A percentile compares a stretch with the other conserved stretches of the same genome.
phyloP scores from a whole-genome alignment of 129 eudicot species.

The Flaveria bidentis region DNA sequence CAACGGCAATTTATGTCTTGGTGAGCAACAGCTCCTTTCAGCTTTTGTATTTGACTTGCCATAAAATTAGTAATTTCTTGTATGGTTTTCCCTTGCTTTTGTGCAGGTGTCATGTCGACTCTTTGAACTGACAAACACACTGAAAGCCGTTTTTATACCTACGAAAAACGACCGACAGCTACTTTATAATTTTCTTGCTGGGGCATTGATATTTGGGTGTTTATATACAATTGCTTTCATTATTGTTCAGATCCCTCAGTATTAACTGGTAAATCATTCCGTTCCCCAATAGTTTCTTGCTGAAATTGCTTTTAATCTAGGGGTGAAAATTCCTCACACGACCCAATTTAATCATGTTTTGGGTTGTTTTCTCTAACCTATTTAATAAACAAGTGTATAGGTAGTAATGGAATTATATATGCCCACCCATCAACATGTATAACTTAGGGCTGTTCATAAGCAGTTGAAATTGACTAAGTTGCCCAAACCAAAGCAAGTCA shows the following conservation, averaged over 20 bases:
- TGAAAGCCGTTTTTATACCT: constrained; percentile 79
- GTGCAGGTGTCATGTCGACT: constrained; percentile 74
- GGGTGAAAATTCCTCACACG: neutral
- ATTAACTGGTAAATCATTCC: constrained; percentile 46
- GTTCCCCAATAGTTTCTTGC: neutral
- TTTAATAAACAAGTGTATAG: neutral
- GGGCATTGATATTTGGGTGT: constrained; percentile 61
- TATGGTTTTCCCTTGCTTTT: neutral
- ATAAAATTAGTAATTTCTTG: constrained; percentile 9
- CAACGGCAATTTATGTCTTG: constrained; percentile 78
- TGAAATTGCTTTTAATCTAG: neutral
- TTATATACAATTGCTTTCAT: constrained; percentile 71
- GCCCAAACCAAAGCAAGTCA: neutral
- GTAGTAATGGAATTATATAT: neutral
- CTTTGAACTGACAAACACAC: constrained; percentile 81
- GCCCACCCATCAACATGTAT: neutral
- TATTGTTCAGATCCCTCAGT: constrained; percentile 75
- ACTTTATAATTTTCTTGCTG: constrained; percentile 74
- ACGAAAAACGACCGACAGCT: constrained; percentile 73
- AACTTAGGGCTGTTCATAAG: neutral
- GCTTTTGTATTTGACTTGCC: neutral
- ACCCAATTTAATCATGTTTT: neutral
- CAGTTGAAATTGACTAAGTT: neutral
- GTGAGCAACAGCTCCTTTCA: constrained; percentile 45
- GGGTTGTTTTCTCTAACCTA: neutral